Evolutionary conservation across 805 yeast species (phyloP).

Genomic region (Ogataea methylovora): DNA sequence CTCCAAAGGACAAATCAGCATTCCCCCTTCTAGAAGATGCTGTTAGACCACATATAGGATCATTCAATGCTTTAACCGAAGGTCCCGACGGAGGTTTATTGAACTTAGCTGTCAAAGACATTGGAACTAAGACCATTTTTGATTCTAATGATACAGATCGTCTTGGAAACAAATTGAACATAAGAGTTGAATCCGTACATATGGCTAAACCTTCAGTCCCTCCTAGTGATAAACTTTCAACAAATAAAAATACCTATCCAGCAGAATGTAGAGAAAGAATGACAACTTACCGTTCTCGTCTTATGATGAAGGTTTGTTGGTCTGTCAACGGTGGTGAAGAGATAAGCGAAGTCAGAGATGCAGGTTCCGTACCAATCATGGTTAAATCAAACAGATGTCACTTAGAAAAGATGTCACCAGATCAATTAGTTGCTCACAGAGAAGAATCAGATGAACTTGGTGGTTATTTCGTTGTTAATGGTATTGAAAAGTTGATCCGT

Average conservation of each 20-base stretch:
- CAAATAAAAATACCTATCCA: slow-evolving; percentile 76
- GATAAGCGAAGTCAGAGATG: slow-evolving; percentile 74
- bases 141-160: slow-evolving; percentile 66
- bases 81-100: slow-evolving; percentile 82
- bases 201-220: slow-evolving; percentile 78
- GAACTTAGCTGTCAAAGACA: slow-evolving; percentile 80
- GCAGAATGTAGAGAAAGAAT: slow-evolving; percentile 87
- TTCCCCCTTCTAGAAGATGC: slow-evolving; percentile 83
- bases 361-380: slow-evolving; percentile 90
- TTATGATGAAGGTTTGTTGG: slow-evolving; percentile 77
- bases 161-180: slow-evolving; percentile 76
- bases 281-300: slow-evolving; percentile 70
- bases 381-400: slow-evolving; percentile 87
- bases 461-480: slow-evolving; percentile 93
- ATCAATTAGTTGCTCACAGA: slow-evolving; percentile 63
- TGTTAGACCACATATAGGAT: slow-evolving; percentile 90
- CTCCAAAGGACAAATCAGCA: slow-evolving; percentile 80
- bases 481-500: slow-evolving; percentile 93
- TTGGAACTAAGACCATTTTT: slow-evolving; percentile 78
- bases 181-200: slow-evolving; percentile 86
- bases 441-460: slow-evolving; percentile 97
- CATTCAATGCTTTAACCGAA: slow-evolving; percentile 90
- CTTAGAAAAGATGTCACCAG: slow-evolving; percentile 74
- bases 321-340: slow-evolving; percentile 84
- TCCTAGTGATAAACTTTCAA: slow-evolving; percentile 60